Evolutionary conservation across 2,329 filamentous ascomycete species (phyloP), one percentile per base, ranked within the genome.

Genomic region (Scopulariopsis brevicaulis): DNA sequence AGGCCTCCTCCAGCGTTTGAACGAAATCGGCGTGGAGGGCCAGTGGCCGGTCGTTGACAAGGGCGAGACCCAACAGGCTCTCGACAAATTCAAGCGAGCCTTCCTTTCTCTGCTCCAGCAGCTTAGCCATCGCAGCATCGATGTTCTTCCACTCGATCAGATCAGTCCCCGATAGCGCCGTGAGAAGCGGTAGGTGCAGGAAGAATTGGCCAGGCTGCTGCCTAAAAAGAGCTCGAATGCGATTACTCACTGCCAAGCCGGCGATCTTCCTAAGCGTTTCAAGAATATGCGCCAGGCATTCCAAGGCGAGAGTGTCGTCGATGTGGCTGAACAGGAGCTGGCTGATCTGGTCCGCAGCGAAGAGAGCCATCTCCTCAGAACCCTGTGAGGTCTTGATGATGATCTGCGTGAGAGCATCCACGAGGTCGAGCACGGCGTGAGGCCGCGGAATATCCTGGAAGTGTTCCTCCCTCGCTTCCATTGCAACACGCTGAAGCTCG

Each of bases 21-120:
- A 90, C 85, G 66, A 96, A 95, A 71, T 97, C 91, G 1, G 91
- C 85, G 64, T 90, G 88, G 54, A 96, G 75, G 1, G 87, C 88
- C 46, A 87, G 81, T 0, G 90, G 89, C 52, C 85, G 83, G 54
- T 91, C 89, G 63, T 83, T 89, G 55, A 96, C 80, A 10, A 96
- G 74, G 0, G 92, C 82, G 51, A 90, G 82, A 63, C 94, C 87
- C 62, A 96, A 77, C 51, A 96, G 77, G 51, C 85, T 84, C 56
- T 86, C 84, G n/a, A 97, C 78, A 67, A 96, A 88, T 59, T 90
- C 84, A 3, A 96, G 73, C 1, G 88, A 89, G 24, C 81, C 80
- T 8, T 84, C 79, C 61, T 91, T 89, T 59, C 84, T 84, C 58
- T 86, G 79, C 58, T 83, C 76, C 22, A 97, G 77, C 1, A 87